Base-by-base conservation (phyloP, 768 basidiomycete species). In the Amanita jacksonii region DNA sequence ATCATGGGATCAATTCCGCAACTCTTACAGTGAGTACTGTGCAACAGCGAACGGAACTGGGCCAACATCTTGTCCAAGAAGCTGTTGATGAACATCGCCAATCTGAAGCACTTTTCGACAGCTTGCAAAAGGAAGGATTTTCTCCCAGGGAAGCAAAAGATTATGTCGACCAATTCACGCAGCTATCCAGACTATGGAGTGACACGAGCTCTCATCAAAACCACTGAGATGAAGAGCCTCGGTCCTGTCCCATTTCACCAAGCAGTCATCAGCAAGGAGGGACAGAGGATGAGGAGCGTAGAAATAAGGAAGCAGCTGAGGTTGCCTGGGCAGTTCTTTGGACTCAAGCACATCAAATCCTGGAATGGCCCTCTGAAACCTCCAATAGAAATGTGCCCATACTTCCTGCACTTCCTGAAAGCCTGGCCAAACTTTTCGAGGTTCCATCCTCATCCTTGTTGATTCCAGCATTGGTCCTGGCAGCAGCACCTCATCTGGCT, bases 401-500 rank as follows among this genome's bases (percentile, higher is more conserved):
- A n/a, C n/a, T 34, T 34, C 33, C 33, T 34, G 33, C 13, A 34
- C n/a, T n/a, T n/a, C n/a, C n/a, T n/a, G n/a, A n/a, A n/a, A n/a
- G n/a, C n/a, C n/a, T n/a, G n/a, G n/a, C 33, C n/a, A 16, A 34
- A 34, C 33, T 34, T 34, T 34, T 34, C n/a, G 33, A 34, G 18
- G n/a, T 16, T 16, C 33, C n/a, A n/a, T 34, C 33, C n/a, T 34
- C n/a, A 5, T 34, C 33, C 5, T 37, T 22, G 5, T 39, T 43
- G 8, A 28, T 46, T 28, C 44, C 45, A 5, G 25, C 38, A 22
- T 47, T 33, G 1, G 33, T 51, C 4, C 41, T 54, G 2, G 27
- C 46, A 1, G 41, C 38, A 13, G 53, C 51, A 2, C 53, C 53
- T n/a, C n/a, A n/a, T n/a, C n/a, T n/a, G n/a, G n/a, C n/a, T n/a